A percentile compares a stretch with the other conserved stretches of the same genome.
Evolutionary conservation across 1,284 basidiomycete genomes (phyloP).

Genomic region (Violaceomyces palustris): DNA sequence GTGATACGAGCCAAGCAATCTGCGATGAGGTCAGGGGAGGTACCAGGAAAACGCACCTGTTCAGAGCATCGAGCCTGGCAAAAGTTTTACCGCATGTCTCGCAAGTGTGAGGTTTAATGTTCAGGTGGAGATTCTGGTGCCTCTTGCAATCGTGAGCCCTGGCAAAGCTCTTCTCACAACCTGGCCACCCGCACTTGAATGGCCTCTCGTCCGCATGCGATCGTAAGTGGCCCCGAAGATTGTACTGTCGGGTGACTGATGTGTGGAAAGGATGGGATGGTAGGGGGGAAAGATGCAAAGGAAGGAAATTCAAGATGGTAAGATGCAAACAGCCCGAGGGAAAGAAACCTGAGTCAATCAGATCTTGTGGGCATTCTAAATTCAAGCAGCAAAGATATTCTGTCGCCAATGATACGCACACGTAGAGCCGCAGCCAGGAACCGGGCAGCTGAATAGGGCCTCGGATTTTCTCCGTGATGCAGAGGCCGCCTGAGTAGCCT

Average conservation of each 20-base stretch:
- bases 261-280: no score
- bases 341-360: no score
- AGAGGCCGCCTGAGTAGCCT: conserved; percentile 87
- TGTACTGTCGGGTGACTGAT: conserved; percentile 54
- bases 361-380: no score
- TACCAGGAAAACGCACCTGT: no score
- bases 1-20: no score
- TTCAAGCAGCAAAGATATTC: no score
- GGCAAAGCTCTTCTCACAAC: conserved; percentile 88
- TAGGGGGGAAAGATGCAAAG: conserved; percentile 3
- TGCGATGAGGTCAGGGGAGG: conserved; percentile 51
- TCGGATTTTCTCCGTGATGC: conserved; percentile 81
- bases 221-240: conserved; percentile 73
- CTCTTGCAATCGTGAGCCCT: conserved; percentile 94
- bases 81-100: conserved; percentile 90
- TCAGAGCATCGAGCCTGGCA: conserved; percentile 84
- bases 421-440: conserved; percentile 89
- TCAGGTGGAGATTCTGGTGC: conserved; percentile 62
- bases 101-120: conserved; percentile 79
- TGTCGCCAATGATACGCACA: conserved; percentile 83
- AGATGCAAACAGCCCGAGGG: no score
- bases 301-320: conserved; percentile 51
- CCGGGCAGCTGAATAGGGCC: conserved; percentile 84
- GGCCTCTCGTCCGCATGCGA: conserved; percentile 95
- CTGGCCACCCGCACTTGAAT: conserved; percentile 85